Percentiles rank a stretch among this genome's conserved stretches.
Evolutionary conservation across 371 early-diverging fungal species (phyloP).

Genomic region (Nematocida ironsii): DNA sequence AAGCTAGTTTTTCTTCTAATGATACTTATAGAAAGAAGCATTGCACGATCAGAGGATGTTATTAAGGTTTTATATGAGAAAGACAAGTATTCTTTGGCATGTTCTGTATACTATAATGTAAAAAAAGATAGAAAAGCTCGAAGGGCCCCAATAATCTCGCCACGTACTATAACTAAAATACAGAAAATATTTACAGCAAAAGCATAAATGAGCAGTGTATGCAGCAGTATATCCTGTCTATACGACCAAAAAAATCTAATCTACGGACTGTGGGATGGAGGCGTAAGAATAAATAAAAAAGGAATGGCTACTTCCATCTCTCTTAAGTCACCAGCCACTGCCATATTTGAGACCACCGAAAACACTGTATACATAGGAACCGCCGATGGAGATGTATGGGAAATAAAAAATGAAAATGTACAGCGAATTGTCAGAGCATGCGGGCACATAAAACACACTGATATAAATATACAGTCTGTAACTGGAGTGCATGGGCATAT

Average conservation of each 20-base stretch:
- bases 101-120: conserved; percentile 5
- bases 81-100: conserved; percentile 35
- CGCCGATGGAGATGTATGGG: conserved; percentile 33
- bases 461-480: neutral
- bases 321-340: conserved; percentile 19
- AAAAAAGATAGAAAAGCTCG: neutral
- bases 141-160: neutral
- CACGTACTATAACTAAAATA: neutral
- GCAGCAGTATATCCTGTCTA: conserved; percentile 21
- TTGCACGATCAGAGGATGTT: conserved; percentile 5
- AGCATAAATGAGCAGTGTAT: conserved; percentile 15
- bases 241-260: conserved; percentile 9
- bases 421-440: neutral
- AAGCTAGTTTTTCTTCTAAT: conserved; percentile 19
- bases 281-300: neutral
- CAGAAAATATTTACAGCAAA: conserved; percentile 34
- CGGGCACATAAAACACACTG: neutral
- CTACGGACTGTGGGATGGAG: conserved; percentile 46
- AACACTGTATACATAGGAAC: conserved; percentile 23
- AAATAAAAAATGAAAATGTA: conserved; percentile 19
- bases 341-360: neutral
- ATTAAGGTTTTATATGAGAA: neutral
- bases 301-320: neutral
- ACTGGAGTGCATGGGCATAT: conserved; percentile 5
- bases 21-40: conserved; percentile 24